phyloP scores from a whole-genome alignment of 2,329 filamentous ascomycete species.

The Apiospora arundinis region DNA sequence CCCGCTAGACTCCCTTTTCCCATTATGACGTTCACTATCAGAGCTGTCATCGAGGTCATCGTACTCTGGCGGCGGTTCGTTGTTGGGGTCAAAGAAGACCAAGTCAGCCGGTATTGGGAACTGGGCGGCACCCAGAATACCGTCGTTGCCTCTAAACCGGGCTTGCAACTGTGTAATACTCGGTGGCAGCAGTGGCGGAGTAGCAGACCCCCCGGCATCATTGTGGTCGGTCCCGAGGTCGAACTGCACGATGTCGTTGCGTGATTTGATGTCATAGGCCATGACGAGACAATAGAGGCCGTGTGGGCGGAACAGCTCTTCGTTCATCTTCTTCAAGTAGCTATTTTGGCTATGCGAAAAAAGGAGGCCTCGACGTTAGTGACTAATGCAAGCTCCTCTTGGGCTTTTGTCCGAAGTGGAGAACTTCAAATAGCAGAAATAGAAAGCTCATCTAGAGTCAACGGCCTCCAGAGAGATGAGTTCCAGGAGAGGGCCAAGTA shows the following conservation, averaged over 20 bases:
- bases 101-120: constrained; percentile 20
- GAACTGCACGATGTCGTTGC: not conserved
- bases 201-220: not conserved
- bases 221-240: not conserved
- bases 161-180: not conserved
- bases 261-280: not conserved
- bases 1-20: not conserved
- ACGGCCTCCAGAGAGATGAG: too few species aligned
- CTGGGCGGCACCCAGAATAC: not conserved
- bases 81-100: constrained; percentile 1
- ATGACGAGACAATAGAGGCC: constrained; percentile 14
- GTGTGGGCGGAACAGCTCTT: not conserved
- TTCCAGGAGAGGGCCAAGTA: too few species aligned
- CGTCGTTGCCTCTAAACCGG: not conserved
- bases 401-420: too few species aligned
- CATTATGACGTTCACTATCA: not conserved
- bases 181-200: not conserved
- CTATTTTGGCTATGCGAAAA: not conserved
- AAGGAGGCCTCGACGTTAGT: not conserved
- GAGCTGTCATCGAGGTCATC: not conserved
- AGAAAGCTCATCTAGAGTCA: too few species aligned
- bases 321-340: constrained; percentile 4
- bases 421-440: too few species aligned
- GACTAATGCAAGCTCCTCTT: not conserved
- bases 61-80: not conserved